Percentiles rank a stretch among this genome's conserved stretches.
Conservation (phyloP, 768 basidiomycete species). For the Leccinum truebloodii region DNA sequence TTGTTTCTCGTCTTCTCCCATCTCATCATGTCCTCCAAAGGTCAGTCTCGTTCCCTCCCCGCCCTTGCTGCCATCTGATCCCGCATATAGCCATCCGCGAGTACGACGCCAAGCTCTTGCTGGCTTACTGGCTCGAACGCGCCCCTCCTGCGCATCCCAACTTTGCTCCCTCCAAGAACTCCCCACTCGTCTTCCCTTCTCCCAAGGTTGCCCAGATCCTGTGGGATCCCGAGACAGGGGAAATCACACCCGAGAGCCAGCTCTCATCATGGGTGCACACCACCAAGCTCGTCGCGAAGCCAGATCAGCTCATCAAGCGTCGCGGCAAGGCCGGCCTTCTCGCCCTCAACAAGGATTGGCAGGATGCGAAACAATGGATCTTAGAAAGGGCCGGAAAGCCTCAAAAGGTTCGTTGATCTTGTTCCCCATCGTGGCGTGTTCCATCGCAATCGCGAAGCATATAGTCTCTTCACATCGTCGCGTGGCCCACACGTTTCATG, state of each 20-base stretch:
- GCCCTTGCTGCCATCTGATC: slow-evolving; percentile 6
- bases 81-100: slow-evolving; percentile 77
- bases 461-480: slow-evolving; percentile 19
- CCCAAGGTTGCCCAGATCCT: slow-evolving; percentile 86
- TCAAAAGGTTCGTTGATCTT: slow-evolving; percentile 55
- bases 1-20: slow-evolving; percentile 6
- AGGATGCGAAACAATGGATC: slow-evolving; percentile 88
- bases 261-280: slow-evolving; percentile 82
- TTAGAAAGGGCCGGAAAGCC: slow-evolving; percentile 86
- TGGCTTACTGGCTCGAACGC: slow-evolving; percentile 96
- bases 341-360: slow-evolving; percentile 91
- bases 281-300: slow-evolving; percentile 91
- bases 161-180: slow-evolving; percentile 44
- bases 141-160: slow-evolving; percentile 78
- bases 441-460: slow-evolving; percentile 16
- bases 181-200: slow-evolving; percentile 53
- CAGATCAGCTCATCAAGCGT: slow-evolving; percentile 99
- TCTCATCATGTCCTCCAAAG: slow-evolving; percentile 36
- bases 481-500: slow-evolving; percentile 21
- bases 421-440: background rate
- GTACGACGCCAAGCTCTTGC: slow-evolving; percentile 97
- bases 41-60: slow-evolving; percentile 14
- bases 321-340: slow-evolving; percentile 98
- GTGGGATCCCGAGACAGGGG: slow-evolving; percentile 73
- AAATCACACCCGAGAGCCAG: slow-evolving; percentile 57